Base-by-base conservation (phyloP, 1,284 basidiomycete species). In the Jaminaea rosea region DNA sequence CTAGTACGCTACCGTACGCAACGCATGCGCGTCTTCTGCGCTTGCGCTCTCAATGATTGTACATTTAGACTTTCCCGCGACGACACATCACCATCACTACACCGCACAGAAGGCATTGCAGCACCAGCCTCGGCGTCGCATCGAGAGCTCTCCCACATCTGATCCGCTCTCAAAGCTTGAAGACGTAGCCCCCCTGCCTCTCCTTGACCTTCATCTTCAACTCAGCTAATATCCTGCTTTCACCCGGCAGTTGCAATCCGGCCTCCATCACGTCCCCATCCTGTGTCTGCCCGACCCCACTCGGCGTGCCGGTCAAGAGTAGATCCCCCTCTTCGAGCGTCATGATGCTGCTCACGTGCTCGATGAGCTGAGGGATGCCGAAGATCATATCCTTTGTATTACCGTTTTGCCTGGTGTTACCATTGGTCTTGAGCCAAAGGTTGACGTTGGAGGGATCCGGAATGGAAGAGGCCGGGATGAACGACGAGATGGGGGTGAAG, bases 331-430 rank as follows among this genome's bases (percentile, higher is more conserved):
- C 88, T 80, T 96, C 90, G 17, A 97, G 80, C 0, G 84, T 85
- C 91, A 97, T 97, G 75, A 98, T 94, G 15, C 86, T 86, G 2
- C 90, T 92, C 44, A 94, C 81, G 68, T 94, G 90, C 62, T 87
- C 82, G 63, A 98, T 86, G 49, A 98, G 80, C n/a, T 82, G 79
- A 1, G 92, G 89, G 41, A 98, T 88, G 42, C 80, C 80, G 78
- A 93, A 93, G 58, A 97, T 87, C 93, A 98, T 96, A 74, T 93
- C 86, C 24, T 77, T 75, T 1, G 92, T 92, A 29, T 80, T 82
- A 3, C 90, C 93, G 55, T 86, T 79, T 75, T 98, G 93, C 75
- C 87, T 90, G 55, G 82, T 77, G 32, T 31, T 42, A 3, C 23
- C 17, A 42, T 65, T 7, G 52, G 83, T 86, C 80, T 86, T 87